These are phyloP conservation scores for Spathaspora arborariae DNA, from an alignment of 805 yeast genomes.

Conservation along the genomic window DNA sequence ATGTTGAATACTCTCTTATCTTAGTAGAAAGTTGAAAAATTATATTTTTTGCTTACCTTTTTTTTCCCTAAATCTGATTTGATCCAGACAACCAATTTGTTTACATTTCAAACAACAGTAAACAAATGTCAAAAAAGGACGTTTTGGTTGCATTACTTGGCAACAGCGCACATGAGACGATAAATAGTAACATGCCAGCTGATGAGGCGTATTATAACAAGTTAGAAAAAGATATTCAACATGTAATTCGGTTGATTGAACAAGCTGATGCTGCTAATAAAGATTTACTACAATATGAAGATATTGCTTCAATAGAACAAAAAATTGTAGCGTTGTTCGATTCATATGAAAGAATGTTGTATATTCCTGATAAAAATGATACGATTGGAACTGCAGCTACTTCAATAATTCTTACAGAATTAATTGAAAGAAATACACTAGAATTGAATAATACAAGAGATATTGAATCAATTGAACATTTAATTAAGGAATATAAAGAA, in stretches of 20 bases:
- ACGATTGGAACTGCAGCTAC: conserved; percentile 25
- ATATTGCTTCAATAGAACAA: conserved; percentile 4
- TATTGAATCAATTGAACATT: neutral
- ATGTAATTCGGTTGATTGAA: conserved; percentile 13
- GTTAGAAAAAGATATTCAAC: conserved; percentile 16
- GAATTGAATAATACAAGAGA: neutral
- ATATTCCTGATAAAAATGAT: conserved; percentile 24
- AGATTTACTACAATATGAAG: conserved; percentile 7
- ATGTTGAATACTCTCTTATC: conserved; percentile 12
- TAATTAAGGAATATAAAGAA: conserved; percentile 3
- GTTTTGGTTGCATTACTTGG: neutral
- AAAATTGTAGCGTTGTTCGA: conserved; percentile 17
- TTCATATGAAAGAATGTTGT: conserved; percentile 19
- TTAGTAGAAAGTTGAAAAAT: neutral
- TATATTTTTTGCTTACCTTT: neutral
- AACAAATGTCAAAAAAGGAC: neutral
- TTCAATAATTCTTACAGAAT: conserved; percentile 9
- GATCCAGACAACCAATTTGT: neutral
- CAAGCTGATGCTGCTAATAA: conserved; percentile 21
- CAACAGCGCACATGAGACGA: neutral
- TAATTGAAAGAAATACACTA: neutral
- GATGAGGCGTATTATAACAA: conserved; percentile 15
- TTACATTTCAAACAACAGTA: neutral
- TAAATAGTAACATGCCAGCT: neutral
- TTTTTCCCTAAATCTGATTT: neutral